Evolutionary conservation across 2,329 filamentous ascomycete species (phyloP), one percentile per base, ranked within the genome.

Genomic region (Endocalyx cinctus): DNA sequence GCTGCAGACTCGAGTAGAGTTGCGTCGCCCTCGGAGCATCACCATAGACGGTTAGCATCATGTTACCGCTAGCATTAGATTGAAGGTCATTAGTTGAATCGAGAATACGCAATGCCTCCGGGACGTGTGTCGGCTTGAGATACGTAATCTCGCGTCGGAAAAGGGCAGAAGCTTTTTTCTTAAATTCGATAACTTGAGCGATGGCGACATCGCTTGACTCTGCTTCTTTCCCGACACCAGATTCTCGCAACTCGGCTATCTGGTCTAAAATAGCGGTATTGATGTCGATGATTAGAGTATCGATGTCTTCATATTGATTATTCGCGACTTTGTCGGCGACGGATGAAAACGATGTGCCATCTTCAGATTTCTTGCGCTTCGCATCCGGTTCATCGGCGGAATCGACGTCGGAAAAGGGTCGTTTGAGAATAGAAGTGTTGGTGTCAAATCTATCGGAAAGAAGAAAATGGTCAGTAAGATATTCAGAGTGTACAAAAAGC

Each of bases 1-100:
- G 69, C 44, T 84, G 85, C 31, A 95, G 67, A 58, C 89, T 94
- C 4, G 90, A 94, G 57, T 92, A 96, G 4, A 96, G 67, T 39
- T 90, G 84, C 47, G 80, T 82, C 22, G 84, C 74, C 28, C 79
- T 79, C 2, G 82, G 79, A 25, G 84, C 84, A 46, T 80, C 84
- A 34, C 86, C 87, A 46, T 80, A 82, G 1, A 94, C 67, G 1
- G 86, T 90, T 37, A 96, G 66, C 5, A 90, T 81, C 12, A 79
- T 72, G 35, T 73, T 60, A 44, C 73, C 57, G 45, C 67, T 52
- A 14, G 66, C 55, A 16, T 59, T 57, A 4, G 59, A 54, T 13
- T 60, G 57, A 17, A 60, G 43, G 29, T 61, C 59, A 25, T 63
- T 65, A 31, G 65, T 61, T n/a, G 55, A 42, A 10, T 64, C 59